Conservation (phyloP, 1,139 yeast species). For the Spathaspora jeffriesii region DNA sequence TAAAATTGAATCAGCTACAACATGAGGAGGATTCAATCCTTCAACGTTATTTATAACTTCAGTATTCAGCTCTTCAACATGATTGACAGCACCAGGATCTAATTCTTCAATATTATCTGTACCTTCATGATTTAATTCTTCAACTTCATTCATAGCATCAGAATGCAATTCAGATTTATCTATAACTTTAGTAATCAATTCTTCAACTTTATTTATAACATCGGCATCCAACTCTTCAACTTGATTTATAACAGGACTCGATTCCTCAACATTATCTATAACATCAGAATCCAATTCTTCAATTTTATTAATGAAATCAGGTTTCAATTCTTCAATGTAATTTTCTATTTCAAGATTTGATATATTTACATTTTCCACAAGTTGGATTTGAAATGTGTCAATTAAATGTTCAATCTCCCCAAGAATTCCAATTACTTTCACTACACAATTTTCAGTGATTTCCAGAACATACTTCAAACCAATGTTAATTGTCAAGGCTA, state of each 20-base stretch:
- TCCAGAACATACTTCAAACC: neutral
- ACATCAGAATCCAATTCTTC: too few relatives aligned
- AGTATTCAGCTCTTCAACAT: too few relatives aligned
- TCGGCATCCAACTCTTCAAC: neutral
- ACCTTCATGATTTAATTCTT: too few relatives aligned
- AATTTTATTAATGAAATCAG: neutral
- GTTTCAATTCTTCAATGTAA: neutral
- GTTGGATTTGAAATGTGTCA: neutral
- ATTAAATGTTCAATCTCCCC: neutral
- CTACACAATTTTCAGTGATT: neutral
- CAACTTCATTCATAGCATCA: too few relatives aligned
- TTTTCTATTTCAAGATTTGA: neutral
- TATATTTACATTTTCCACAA: neutral
- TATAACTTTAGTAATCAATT: too few relatives aligned
- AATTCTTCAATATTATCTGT: too few relatives aligned
- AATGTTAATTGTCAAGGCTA: neutral
- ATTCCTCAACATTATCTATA: too few relatives aligned
- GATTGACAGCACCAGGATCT: too few relatives aligned
- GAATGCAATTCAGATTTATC: too few relatives aligned
- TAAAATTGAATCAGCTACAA: neutral
- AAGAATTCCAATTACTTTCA: neutral
- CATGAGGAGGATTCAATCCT: neutral
- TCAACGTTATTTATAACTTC: neutral
- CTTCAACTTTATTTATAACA: neutral
- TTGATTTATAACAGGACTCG: too few relatives aligned